Evolutionary conservation across 352 stramenopile species (phyloP).

Genomic region (Globisporangium abappressorium): DNA sequence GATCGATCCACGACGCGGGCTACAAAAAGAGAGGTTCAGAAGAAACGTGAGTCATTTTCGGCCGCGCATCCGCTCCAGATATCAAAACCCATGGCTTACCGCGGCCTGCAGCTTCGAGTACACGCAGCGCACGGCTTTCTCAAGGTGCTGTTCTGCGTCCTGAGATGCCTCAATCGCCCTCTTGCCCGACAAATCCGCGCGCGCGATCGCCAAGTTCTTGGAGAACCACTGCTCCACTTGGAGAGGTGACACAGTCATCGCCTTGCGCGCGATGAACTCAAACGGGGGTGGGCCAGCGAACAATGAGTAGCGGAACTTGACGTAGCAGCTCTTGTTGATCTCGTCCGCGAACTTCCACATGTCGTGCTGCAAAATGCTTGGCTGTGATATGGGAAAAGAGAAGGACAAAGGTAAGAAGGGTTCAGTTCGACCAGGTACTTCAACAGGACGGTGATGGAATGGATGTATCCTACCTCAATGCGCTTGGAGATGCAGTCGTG

Average conservation of each 20-base stretch:
- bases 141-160: not conserved
- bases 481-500: slow-evolving; percentile 22
- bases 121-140: not conserved
- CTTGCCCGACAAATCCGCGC: not conserved
- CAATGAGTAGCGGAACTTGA: slow-evolving; percentile 48
- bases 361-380: no score
- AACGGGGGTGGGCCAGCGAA: slow-evolving; percentile 34
- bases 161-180: not conserved
- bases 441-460: not conserved
- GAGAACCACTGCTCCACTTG: slow-evolving; percentile 30
- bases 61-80: no score
- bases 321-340: slow-evolving; percentile 15
- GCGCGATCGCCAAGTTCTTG: slow-evolving; percentile 22
- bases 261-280: slow-evolving; percentile 31
- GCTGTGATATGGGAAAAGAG: no score
- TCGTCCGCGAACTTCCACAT: no score
- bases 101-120: not conserved
- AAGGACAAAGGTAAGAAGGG: no score
- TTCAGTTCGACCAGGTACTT: no score
- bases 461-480: not conserved
- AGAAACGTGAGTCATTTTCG: not conserved
- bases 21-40: not conserved
- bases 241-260: slow-evolving; percentile 16
- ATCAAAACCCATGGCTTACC: not conserved
- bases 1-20: not conserved